Base-by-base conservation (phyloP, 331 rosid genomes). In the Malus hybrid region DNA sequence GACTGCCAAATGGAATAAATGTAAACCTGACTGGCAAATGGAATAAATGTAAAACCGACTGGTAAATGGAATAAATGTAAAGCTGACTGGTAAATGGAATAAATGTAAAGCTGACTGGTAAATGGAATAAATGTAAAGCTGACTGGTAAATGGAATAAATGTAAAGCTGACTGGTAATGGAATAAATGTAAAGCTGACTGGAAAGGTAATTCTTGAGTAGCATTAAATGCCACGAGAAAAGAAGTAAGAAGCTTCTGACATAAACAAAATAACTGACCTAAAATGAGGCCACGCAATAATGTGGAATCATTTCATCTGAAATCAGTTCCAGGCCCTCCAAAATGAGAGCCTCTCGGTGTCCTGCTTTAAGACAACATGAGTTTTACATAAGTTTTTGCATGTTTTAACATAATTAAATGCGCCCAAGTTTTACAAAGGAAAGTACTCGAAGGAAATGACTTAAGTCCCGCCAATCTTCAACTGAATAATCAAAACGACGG, bases 301-400 rank as follows among this genome's bases (percentile, higher is more conserved):
- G 50, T 44, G 50, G 50, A 44, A 44, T 44, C 50, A 44, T 44
- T 44, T 44, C 50, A 11, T 44, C 50, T 44, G 50, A 44, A 44
- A 44, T 44, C 50, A 44, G 50, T 44, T 44, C 50, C 50, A 44
- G 50, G 50, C 50, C 50, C 50, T 11, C 50, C 50, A 44, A 44
- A 44, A 44, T 44, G 88, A 88, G 90, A 88, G 91, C 89, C 89
- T 87, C 87, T 85, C 57, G 83, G 84, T 78, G 76, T 86, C 91
- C 93, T 89, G 93, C 93, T 89, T 88, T 86, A 71, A 86, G 88
- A 87, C 87, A 85, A 89, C 83, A 86, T 71, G 89, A 89, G 86
- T 83, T 83, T 79, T 85, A 78, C 81, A 85, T 89, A 87, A 89
- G 93, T 57, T 82, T 84, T 79, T 82, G 77, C 78, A 80, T 58